Evolutionary conservation across 2,329 filamentous ascomycete species (phyloP).

Genomic region (Trichoderma sp.): DNA sequence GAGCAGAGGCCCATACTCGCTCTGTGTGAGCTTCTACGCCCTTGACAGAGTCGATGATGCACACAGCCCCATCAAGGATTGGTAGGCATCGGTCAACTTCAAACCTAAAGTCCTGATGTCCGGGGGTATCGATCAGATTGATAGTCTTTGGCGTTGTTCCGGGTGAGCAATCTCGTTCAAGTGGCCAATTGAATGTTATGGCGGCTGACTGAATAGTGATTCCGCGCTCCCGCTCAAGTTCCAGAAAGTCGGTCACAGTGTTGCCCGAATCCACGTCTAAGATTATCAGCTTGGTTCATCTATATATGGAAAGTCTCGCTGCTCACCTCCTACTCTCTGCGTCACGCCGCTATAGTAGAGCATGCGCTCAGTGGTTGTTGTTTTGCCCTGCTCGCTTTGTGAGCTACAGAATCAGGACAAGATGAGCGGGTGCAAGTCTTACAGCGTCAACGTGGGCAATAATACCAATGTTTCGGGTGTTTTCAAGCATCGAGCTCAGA

Average conservation of each 20-base stretch:
- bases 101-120: slow-evolving; percentile 96
- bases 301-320: neutral
- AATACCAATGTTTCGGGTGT: slow-evolving; percentile 93
- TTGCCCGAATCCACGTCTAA: slow-evolving; percentile 92
- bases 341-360: slow-evolving; percentile 94
- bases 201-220: slow-evolving; percentile 98
- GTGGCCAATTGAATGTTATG: slow-evolving; percentile 93
- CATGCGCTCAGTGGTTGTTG: slow-evolving; percentile 98
- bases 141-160: slow-evolving; percentile 65
- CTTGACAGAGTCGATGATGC: slow-evolving; percentile 88
- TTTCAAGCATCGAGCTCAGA: slow-evolving; percentile 38
- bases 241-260: slow-evolving; percentile 95
- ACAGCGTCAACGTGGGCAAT: slow-evolving; percentile 97
- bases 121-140: slow-evolving; percentile 94
- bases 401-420: neutral
- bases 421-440: slow-evolving; percentile 33
- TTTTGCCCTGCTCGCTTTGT: slow-evolving; percentile 69
- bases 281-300: slow-evolving; percentile 11
- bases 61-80: slow-evolving; percentile 88
- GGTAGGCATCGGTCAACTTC: slow-evolving; percentile 90
- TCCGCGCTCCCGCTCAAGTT: slow-evolving; percentile 85
- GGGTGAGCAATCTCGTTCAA: slow-evolving; percentile 49
- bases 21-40: slow-evolving; percentile 97
- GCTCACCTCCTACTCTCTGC: slow-evolving; percentile 73
- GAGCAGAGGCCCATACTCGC: slow-evolving; percentile 91